These are phyloP conservation scores for Xerocomus minutiporus DNA, from an alignment of 1,284 basidiomycete species.

Conservation along the genomic window DNA sequence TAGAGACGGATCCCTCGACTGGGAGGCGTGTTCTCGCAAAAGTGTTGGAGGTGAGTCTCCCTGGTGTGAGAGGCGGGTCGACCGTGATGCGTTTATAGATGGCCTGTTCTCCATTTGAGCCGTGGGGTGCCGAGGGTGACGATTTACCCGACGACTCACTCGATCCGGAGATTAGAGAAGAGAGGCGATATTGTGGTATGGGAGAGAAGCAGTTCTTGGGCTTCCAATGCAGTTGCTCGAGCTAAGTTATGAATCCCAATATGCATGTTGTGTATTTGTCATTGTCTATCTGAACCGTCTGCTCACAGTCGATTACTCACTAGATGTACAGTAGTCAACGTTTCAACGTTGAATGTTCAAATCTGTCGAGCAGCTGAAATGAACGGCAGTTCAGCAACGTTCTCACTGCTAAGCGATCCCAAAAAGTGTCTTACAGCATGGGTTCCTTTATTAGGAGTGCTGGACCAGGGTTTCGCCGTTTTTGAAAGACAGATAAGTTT, in stretches of 20 bases:
- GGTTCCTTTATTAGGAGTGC: too few relatives aligned
- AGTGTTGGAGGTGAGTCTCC: slow-evolving; percentile 60
- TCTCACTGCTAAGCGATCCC: too few relatives aligned
- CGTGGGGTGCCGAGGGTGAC: slow-evolving; percentile 70
- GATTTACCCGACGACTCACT: slow-evolving; percentile 39
- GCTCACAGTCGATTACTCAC: too few relatives aligned
- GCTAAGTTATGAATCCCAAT: slow-evolving; percentile 36
- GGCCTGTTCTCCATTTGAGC: slow-evolving; percentile 74
- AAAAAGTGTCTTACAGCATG: too few relatives aligned
- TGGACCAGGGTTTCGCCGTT: too few relatives aligned
- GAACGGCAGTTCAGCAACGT: too few relatives aligned
- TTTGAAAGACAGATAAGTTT: too few relatives aligned
- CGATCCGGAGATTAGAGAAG: slow-evolving; percentile 61
- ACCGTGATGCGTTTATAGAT: slow-evolving; percentile 46
- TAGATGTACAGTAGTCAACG: too few relatives aligned
- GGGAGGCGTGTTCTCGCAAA: slow-evolving; percentile 66
- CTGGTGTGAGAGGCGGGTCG: not conserved
- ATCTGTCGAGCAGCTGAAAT: too few relatives aligned
- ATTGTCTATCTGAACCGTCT: too few relatives aligned
- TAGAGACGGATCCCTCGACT: slow-evolving; percentile 53
- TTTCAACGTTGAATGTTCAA: too few relatives aligned
- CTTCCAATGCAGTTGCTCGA: slow-evolving; percentile 92
- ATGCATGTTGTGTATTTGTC: too few relatives aligned
- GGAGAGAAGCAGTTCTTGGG: slow-evolving; percentile 76
- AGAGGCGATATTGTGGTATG: slow-evolving; percentile 72